Base-by-base conservation (phyloP, 352 stramenopile species). In the Pythium aphanidermatum region DNA sequence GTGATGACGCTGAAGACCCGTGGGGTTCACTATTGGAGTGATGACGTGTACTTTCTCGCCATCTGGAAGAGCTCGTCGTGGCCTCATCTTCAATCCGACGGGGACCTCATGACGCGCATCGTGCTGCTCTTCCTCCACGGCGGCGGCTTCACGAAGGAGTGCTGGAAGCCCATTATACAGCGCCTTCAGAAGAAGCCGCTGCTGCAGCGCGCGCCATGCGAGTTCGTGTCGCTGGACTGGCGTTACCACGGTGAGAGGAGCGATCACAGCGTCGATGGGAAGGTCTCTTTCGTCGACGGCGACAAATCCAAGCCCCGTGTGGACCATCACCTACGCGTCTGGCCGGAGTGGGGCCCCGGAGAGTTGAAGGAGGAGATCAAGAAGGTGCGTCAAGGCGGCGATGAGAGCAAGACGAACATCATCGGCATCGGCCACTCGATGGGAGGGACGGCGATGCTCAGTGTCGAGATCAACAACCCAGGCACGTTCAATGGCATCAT, bases 61-160 rank as follows among this genome's bases (percentile, higher is more conserved):
- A n/a, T n/a, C n/a, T n/a, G n/a, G n/a, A n/a, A n/a, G n/a, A n/a
- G n/a, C n/a, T n/a, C n/a, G n/a, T n/a, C n/a, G n/a, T 34, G 29
- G 11, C 10, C 29, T 14, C 10, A 34, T 34, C 29, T 14, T 34
- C 10, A 34, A 44, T 37, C 46, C 7, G 9, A 27, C n/a, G 20
- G 33, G 4, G 4, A 31, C 14, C 2, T 33, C 3, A 25, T 25
- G 17, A 37, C 35, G 35, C 51, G 44, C 23, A 24, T 45, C 5
- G 44, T 51, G 29, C n/a, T 79, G 46, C 58, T 79, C 9, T 79
- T 79, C 44, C 57, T 58, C 17, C 68, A 79, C 47, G 64, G 58
- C 29, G 60, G 58, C 0, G 57, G 68, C 14, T 74, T 73, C 58
- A 74, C 55, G 36, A 68, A 70, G 35, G 46, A 74, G 29, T 57